Percentiles rank a stretch among this genome's conserved stretches.
These are phyloP conservation scores for Nyssa sinensis DNA, from an alignment of 148 eudicot species.

Conservation along the genomic window DNA sequence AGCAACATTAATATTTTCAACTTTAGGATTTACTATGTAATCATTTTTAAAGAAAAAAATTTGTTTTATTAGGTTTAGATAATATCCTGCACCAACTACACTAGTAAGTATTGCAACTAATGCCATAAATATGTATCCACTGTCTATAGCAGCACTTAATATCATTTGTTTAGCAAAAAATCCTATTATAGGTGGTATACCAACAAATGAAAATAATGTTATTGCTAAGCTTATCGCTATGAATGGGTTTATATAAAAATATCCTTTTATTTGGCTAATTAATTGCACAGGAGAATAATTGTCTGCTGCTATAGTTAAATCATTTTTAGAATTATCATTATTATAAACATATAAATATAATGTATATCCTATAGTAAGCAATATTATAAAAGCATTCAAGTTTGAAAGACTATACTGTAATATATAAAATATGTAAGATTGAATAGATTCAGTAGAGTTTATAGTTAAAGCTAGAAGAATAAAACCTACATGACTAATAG, in stretches of 20 bases:
- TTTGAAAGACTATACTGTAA: too few relatives aligned
- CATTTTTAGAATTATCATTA: neutral
- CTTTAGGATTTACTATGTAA: neutral
- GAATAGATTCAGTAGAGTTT: too few relatives aligned
- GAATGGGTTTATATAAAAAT: neutral
- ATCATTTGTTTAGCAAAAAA: neutral
- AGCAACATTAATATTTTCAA: too few relatives aligned
- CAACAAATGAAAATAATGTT: too few relatives aligned
- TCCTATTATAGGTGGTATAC: neutral
- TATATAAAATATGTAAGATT: too few relatives aligned
- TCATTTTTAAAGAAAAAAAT: neutral
- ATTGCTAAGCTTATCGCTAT: neutral
- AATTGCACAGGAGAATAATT: neutral
- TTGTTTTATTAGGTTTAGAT: neutral
- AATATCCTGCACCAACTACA: neutral
- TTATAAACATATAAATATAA: too few relatives aligned
- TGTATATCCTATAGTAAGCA: too few relatives aligned
- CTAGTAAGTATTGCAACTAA: neutral
- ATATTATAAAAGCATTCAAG: too few relatives aligned
- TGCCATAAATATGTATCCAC: neutral
- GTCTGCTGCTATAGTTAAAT: neutral
- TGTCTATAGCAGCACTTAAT: neutral
- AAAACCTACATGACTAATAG: too few relatives aligned
- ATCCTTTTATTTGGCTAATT: neutral
- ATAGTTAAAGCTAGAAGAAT: too few relatives aligned